Evolutionary conservation across 192 early-diverging fungal species (phyloP).

Genomic region (Umbelopsis sp.): DNA sequence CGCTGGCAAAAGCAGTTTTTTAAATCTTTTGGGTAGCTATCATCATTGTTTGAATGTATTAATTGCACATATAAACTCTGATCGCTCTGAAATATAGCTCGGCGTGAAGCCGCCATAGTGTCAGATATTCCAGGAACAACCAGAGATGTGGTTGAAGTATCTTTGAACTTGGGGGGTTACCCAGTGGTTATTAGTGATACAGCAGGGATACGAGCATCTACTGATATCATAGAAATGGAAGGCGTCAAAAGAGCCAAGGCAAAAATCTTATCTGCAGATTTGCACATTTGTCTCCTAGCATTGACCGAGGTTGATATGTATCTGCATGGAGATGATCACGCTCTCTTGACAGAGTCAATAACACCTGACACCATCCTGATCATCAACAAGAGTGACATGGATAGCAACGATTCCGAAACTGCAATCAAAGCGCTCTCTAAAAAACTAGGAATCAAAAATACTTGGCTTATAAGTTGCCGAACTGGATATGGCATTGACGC

Average conservation of each 20-base stretch:
- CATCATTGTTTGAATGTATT: neutral
- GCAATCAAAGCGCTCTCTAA: neutral
- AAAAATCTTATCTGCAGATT: slow-evolving; percentile 54
- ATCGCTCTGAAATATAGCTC: slow-evolving; percentile 42
- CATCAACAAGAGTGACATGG: slow-evolving; percentile 66
- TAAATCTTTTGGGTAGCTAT: slow-evolving; percentile 62
- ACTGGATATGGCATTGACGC: slow-evolving; percentile 53
- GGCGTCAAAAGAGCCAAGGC: slow-evolving; percentile 66
- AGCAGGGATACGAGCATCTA: slow-evolving; percentile 63
- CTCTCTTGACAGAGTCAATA: slow-evolving; percentile 42
- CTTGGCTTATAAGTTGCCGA: slow-evolving; percentile 53
- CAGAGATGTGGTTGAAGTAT: slow-evolving; percentile 74
- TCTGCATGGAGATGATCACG: slow-evolving; percentile 26
- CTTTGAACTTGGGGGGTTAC: slow-evolving; percentile 73
- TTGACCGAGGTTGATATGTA: slow-evolving; percentile 30
- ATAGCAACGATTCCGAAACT: neutral
- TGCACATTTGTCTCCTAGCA: slow-evolving; percentile 68
- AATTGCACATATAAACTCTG: neutral
- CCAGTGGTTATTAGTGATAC: slow-evolving; percentile 77
- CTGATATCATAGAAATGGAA: slow-evolving; percentile 68
- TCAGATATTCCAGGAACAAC: slow-evolving; percentile 78
- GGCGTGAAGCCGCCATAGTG: slow-evolving; percentile 75
- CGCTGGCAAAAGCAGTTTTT: slow-evolving; percentile 75
- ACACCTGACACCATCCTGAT: slow-evolving; percentile 62
- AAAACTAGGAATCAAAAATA: slow-evolving; percentile 25